Percentiles rank a stretch among this genome's conserved stretches.
Evolutionary conservation across 2,329 filamentous ascomycete species (phyloP).

Genomic region (Paecilomyces sp.): DNA sequence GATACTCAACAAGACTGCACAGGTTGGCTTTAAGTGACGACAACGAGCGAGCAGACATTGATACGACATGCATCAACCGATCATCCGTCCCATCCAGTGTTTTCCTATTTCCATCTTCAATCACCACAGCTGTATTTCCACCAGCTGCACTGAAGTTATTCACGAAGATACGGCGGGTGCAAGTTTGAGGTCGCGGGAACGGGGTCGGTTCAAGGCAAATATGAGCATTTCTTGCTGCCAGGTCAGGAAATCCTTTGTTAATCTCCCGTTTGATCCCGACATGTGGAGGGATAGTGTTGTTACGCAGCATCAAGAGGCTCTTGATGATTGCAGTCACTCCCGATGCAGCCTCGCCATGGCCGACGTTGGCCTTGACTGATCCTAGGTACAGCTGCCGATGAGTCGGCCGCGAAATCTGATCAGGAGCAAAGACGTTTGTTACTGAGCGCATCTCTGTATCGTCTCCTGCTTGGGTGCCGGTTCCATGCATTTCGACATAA

Average conservation of each 20-base stretch:
- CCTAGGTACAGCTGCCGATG: constrained; percentile 50
- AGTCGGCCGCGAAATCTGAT: constrained; percentile 39
- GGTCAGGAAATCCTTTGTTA: constrained; percentile 41
- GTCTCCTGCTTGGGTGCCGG: constrained; percentile 79
- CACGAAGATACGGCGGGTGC: constrained; percentile 39
- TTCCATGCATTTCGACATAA: constrained; percentile 87
- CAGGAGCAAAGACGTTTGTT: constrained; percentile 54
- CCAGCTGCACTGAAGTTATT: constrained; percentile 68
- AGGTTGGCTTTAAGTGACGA: constrained; percentile 43
- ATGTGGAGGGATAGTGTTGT: constrained; percentile 25
- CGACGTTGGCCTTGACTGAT: constrained; percentile 58
- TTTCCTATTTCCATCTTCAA: constrained; percentile 31
- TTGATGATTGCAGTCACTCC: constrained; percentile 37
- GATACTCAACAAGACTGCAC: background rate
- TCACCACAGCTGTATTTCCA: constrained; percentile 52
- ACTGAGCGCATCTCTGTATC: constrained; percentile 76
- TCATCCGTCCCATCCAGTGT: constrained; percentile 52
- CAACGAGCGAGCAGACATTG: constrained; percentile 48
- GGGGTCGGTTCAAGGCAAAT: constrained; percentile 40
- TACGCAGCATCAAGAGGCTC: constrained; percentile 30
- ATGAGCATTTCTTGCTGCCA: constrained; percentile 34
- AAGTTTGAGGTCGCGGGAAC: constrained; percentile 23
- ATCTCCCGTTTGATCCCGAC: constrained; percentile 34
- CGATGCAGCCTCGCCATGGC: constrained; percentile 56
- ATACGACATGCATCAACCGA: constrained; percentile 48